Evolutionary conservation across 2,329 filamentous ascomycete genomes (phyloP).

Genomic region (Talaromyces sp.): DNA sequence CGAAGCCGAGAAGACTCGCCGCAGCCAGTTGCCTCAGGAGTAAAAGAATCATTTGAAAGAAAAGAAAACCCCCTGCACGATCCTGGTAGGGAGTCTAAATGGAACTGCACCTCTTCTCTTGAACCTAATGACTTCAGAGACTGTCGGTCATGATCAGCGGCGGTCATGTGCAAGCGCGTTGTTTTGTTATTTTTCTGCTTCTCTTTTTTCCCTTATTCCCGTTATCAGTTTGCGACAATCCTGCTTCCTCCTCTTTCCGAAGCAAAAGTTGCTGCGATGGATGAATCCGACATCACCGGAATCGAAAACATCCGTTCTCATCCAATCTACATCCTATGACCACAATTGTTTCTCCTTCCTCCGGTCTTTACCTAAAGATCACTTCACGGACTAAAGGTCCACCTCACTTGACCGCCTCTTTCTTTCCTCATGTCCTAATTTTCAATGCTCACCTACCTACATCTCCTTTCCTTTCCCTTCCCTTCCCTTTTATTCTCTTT

Average conservation of each 20-base stretch:
- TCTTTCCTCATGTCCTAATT: slow-evolving; percentile 8
- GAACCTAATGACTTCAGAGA: slow-evolving; percentile 31
- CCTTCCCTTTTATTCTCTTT: not conserved
- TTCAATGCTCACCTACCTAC: not conserved
- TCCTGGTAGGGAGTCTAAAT: slow-evolving; percentile 20
- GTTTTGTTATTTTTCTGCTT: slow-evolving; percentile 17
- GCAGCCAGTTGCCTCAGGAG: slow-evolving; percentile 74
- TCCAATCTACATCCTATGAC: too few relatives aligned
- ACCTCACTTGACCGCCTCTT: slow-evolving; percentile 7
- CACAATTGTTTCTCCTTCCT: slow-evolving; percentile 1
- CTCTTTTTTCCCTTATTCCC: slow-evolving; percentile 22
- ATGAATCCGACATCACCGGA: slow-evolving; percentile 24
- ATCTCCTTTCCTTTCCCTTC: slow-evolving; percentile 1
- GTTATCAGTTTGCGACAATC: slow-evolving; percentile 4
- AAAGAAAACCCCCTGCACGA: slow-evolving; percentile 17
- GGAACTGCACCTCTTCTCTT: slow-evolving; percentile 24
- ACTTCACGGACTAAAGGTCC: not conserved
- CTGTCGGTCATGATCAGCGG: slow-evolving; percentile 34
- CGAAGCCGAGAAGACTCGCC: slow-evolving; percentile 98
- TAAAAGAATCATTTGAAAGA: slow-evolving; percentile 30
- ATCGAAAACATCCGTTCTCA: too few relatives aligned
- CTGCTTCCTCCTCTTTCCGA: slow-evolving; percentile 18
- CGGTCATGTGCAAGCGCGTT: slow-evolving; percentile 32
- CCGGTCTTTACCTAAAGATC: slow-evolving; percentile 14
- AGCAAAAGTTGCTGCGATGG: slow-evolving; percentile 30